Conservation (phyloP, 2,329 filamentous ascomycete species). For the Ceratocystis eucalypticola region DNA sequence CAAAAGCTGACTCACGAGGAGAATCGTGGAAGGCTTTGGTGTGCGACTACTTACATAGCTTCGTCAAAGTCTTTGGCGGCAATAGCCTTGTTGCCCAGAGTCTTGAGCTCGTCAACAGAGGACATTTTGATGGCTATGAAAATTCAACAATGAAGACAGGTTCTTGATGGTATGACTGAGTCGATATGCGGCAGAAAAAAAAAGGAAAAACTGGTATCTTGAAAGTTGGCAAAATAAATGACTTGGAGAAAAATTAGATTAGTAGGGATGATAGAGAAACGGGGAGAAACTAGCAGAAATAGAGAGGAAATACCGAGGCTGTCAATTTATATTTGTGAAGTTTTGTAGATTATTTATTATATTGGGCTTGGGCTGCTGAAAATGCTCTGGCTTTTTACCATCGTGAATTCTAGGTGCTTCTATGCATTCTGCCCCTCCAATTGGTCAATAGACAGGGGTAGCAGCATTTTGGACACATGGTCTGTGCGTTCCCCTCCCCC, state of each 20-base stretch:
- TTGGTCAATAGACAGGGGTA: slow-evolving; percentile 15
- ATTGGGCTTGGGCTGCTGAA: background rate
- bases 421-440: slow-evolving; percentile 14
- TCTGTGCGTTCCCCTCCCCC: slow-evolving; percentile 7
- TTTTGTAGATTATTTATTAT: background rate
- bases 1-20: background rate
- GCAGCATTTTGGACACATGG: slow-evolving; percentile 10
- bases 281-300: background rate
- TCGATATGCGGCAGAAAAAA: background rate
- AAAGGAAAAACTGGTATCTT: slow-evolving; percentile 8
- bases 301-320: background rate
- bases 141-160: background rate
- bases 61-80: slow-evolving; percentile 92
- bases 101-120: slow-evolving; percentile 71
- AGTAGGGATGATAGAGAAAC: slow-evolving; percentile 1
- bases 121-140: slow-evolving; percentile 32
- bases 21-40: background rate
- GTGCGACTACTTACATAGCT: slow-evolving; percentile 61
- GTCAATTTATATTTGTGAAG: slow-evolving; percentile 14
- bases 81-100: slow-evolving; percentile 97
- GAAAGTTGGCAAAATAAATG: slow-evolving; percentile 6
- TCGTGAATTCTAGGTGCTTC: slow-evolving; percentile 20
- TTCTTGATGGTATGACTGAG: background rate
- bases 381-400: slow-evolving; percentile 2
- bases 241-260: background rate